A percentile compares a stretch with the other conserved stretches of the same genome.
Evolutionary conservation across 257 asterid genomes (phyloP).

Genomic region (Nemophila menziesii): DNA sequence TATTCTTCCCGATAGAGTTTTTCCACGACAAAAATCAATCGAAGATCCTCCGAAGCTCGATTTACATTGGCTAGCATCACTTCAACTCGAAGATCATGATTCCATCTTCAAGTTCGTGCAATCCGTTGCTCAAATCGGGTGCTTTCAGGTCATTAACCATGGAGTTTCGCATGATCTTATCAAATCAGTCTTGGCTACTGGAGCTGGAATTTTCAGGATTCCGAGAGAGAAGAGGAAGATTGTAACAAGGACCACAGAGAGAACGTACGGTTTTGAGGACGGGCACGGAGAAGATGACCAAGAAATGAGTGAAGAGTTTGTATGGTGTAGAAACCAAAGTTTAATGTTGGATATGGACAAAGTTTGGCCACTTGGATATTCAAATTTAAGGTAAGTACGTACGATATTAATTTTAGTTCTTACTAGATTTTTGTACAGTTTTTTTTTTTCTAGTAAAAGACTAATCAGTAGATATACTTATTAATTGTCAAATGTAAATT

Average conservation of each 20-base stretch:
- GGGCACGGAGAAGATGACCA: slow-evolving; percentile 45
- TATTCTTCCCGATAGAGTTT: slow-evolving; percentile 54
- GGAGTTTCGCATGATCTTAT: slow-evolving; percentile 49
- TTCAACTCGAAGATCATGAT: slow-evolving; percentile 21
- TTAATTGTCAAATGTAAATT: too few species aligned
- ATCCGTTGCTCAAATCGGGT: slow-evolving; percentile 35
- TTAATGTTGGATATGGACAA: slow-evolving; percentile 59
- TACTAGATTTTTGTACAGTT: too few species aligned
- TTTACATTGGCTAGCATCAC: slow-evolving; percentile 16
- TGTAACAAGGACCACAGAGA: slow-evolving; percentile 39
- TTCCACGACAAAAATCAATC: slow-evolving; percentile 46
- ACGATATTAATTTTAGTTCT: not conserved
- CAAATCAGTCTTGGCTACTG: slow-evolving; percentile 29
- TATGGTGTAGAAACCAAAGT: slow-evolving; percentile 53
- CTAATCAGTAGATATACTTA: too few species aligned
- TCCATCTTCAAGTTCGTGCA: slow-evolving; percentile 20
- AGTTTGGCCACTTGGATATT: slow-evolving; percentile 60
- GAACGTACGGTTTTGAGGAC: slow-evolving; percentile 67
- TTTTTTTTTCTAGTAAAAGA: too few species aligned
- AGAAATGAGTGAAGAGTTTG: slow-evolving; percentile 48
- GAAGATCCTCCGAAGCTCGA: slow-evolving; percentile 47
- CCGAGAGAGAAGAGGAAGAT: slow-evolving; percentile 38
- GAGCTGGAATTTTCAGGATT: slow-evolving; percentile 41
- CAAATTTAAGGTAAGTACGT: slow-evolving; percentile 58
- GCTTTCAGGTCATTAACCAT: slow-evolving; percentile 63